Base-by-base conservation (phyloP, 2,329 filamentous ascomycete species). In the Trichoderma sp. region DNA sequence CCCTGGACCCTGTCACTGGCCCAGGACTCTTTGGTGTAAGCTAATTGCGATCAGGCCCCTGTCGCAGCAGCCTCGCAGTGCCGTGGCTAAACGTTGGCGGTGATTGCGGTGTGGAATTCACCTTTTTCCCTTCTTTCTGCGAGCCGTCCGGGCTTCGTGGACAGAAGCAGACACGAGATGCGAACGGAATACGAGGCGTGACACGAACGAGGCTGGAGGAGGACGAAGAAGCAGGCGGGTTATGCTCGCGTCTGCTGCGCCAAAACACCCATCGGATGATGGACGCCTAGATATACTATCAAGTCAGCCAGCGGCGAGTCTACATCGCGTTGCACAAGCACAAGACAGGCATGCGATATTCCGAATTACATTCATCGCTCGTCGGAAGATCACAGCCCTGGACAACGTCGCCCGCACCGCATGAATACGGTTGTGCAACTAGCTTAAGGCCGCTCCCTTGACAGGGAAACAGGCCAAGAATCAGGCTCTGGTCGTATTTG, bases 41-140 rank as follows among this genome's bases (percentile, higher is more conserved):
- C 67, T 69, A 69, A 69, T 56, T 58, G 67, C 67, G 59, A 69
- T 69, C 54, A 51, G 67, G 65, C 56, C 68, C 68, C 68, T 69
- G 68, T 54, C 10, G 3, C 39, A 43, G 55, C 43, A 65, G 60
- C 43, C 54, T 59, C 39, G 68, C 60, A 68, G 65, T 61, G 68
- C 68, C 60, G 60, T 59, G 54, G 59, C 34, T 51, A 68, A 65
- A 65, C 39, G 67, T 59, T 32, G 58, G 58, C 67, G 68, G 68
- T 69, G 68, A 55, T 69, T 69, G 60, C 68, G 68, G 68, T 69
- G 68, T 69, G 68, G 60, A 54, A 66, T 28, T 49, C n/a, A 49
- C 21, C 8, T 51, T 46, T 64, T 64, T 55, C 21, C 10, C 11
- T 34, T 55, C 4, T 21, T 55, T 55, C 28, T 32, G 14, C 28